A percentile compares a stretch with the other conserved stretches of the same genome.
Evolutionary conservation across 1,139 yeast genomes (phyloP).

Genomic region (Zygosaccharomyces sapae): DNA sequence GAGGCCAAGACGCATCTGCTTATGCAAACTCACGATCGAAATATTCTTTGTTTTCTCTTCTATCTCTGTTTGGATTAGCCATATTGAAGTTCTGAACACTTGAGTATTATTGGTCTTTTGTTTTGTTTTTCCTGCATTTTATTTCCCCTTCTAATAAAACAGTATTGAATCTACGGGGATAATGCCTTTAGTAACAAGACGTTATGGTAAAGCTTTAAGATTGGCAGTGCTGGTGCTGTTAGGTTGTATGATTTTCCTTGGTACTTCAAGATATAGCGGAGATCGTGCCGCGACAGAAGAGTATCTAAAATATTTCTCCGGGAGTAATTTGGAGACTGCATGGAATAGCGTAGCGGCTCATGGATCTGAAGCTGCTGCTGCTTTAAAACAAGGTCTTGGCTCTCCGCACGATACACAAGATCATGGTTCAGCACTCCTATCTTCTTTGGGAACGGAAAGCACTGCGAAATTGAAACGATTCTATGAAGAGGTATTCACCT

Average conservation of each 20-base stretch:
- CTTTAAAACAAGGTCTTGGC: conserved; percentile 1
- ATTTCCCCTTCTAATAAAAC: too few species aligned
- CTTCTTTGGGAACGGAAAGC: background rate
- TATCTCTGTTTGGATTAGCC: too few species aligned
- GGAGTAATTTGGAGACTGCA: background rate
- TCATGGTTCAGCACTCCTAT: too few species aligned
- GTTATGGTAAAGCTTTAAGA: conserved; percentile 23
- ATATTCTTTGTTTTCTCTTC: too few species aligned
- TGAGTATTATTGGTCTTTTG: too few species aligned
- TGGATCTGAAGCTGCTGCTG: conserved; percentile 3
- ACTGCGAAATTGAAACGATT: conserved; percentile 20
- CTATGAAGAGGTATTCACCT: conserved; percentile 27
- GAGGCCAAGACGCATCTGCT: too few species aligned
- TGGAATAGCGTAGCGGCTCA: conserved; percentile 7
- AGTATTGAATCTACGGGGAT: too few species aligned
- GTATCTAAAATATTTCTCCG: conserved; percentile 12
- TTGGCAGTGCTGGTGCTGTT: conserved; percentile 14
- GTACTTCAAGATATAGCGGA: conserved; percentile 14
- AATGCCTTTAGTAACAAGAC: conserved; percentile 17
- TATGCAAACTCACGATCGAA: too few species aligned
- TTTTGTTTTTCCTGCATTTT: too few species aligned
- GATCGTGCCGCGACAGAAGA: conserved; percentile 16
- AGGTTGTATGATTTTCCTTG: conserved; percentile 16
- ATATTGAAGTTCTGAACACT: too few species aligned
- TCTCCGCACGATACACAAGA: too few species aligned